Evolutionary conservation across 306 rosid species (phyloP), one percentile per base, ranked within the genome.

Genomic region (Heteromeles arbutifolia): DNA sequence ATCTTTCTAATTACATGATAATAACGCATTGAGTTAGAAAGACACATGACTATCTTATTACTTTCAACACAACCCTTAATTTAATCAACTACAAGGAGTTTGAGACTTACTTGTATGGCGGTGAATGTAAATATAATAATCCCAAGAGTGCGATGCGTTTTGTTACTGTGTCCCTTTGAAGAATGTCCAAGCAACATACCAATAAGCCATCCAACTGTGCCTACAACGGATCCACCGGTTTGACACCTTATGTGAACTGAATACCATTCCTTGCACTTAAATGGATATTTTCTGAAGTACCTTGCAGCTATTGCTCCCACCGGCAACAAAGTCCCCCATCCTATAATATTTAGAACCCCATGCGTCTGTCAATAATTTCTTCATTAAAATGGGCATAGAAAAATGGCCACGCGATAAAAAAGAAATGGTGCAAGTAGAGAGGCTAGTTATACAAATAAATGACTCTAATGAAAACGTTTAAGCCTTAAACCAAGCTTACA

Each of bases 311-410:
- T 90, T 4, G 84, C 88, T 62, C 98, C 98, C 6, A 78, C 11
- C 4, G 97, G 98, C 75, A 94, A 67, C 4, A 90, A 4, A 5
- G 81, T 80, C 54, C 97, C 98, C 91, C 96, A 90, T 21, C 98
- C 98, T 1, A 86, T 70, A 0, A 91, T 90, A 85, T 87, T 91
- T 41, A 94, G 75, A 66, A 84, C 71, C 80, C 98, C 98, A 78
- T 91, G 98, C 76, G 87, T 84, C 97, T 93, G 50, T 53, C 4
- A 22, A n/a, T 58, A 58, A 13, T 13, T 44, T 44, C 50, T 11
- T 44, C 50, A 48, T 48, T 48, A 48, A 48, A 15, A 15, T 48
- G 21, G 54, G 54, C 54, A 48, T 48, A 5, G 19, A 48, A 48
- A 48, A 48, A 48, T 15, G 8, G 19, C 0, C 0, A 2, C 1